Evolutionary conservation across 768 basidiomycete species (phyloP), one percentile per base, ranked within the genome.

Genomic region (Tricholoma matsutake): DNA sequence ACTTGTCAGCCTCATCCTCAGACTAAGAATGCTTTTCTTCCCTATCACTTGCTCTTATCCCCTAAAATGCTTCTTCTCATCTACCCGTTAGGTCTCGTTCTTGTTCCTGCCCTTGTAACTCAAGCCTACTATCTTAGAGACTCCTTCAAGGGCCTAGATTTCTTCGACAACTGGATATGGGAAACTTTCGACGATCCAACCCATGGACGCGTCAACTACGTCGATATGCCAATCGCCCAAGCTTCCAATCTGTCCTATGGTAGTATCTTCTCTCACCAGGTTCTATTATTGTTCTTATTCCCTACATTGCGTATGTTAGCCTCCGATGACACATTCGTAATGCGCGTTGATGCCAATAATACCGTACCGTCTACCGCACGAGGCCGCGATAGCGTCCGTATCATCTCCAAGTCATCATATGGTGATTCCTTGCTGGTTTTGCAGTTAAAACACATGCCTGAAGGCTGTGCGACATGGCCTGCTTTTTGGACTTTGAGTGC

Each of bases 191-290:
- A 79, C 59, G 86, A 88, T 67, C 86, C 85, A n/a, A 88, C 86
- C 0, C 82, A 86, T 62, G 86, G 86, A n/a, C 74, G 82, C 55
- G 84, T 86, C 60, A 82, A 86, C 70, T 88, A 85, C 62, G 76
- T 87, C 34, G 76, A 80, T 61, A 63, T 75, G 64, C 54, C 61
- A 14, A 78, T 79, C 1, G 82, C 86, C 0, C 54, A 74, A n/a
- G 18, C 54, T 0, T 67, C 68, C 1, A 82, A 82, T 58, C 73
- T 87, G 32, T 74, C 85, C 8, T 80, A 69, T 59, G 82, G 85
- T 83, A 49, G 25, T 77, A 60, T 31, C 54, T 56, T 32, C 18
- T 41, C 32, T 32, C 22, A 29, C 20, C 35, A 11, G 10, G 18
- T 10, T 18, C 6, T 11, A 3, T 47, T 59, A 6, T 11, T 11